These are phyloP conservation scores for Fusarium sp. DNA, from an alignment of 2,329 filamentous ascomycete genomes.

Conservation along the genomic window DNA sequence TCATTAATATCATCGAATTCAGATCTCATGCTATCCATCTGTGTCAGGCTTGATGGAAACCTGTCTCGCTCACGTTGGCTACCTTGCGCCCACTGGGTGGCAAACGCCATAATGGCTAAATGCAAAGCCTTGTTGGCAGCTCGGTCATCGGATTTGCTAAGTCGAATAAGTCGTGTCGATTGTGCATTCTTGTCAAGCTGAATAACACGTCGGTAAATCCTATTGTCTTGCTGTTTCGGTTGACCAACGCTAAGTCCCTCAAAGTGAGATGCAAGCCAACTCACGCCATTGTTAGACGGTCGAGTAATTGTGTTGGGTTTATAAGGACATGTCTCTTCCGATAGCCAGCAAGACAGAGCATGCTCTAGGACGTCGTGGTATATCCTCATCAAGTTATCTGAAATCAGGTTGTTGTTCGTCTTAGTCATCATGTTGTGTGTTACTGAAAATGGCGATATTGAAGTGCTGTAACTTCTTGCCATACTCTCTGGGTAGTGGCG, in stretches of 20 bases:
- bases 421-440: slow-evolving; percentile 46
- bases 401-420: slow-evolving; percentile 48
- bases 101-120: slow-evolving; percentile 65
- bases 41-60: slow-evolving; percentile 42
- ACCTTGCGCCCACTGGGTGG: slow-evolving; percentile 61
- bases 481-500: slow-evolving; percentile 47
- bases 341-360: slow-evolving; percentile 66
- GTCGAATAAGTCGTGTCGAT: slow-evolving; percentile 55
- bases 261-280: slow-evolving; percentile 48
- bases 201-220: slow-evolving; percentile 64
- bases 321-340: slow-evolving; percentile 67
- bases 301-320: slow-evolving; percentile 41
- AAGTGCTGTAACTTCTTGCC: slow-evolving; percentile 45
- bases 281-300: slow-evolving; percentile 47
- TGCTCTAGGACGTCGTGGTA: slow-evolving; percentile 69
- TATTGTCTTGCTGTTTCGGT: slow-evolving; percentile 54
- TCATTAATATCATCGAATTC: slow-evolving; percentile 49
- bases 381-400: slow-evolving; percentile 53
- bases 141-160: slow-evolving; percentile 59
- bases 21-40: slow-evolving; percentile 44
- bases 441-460: slow-evolving; percentile 48
- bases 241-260: slow-evolving; percentile 47
- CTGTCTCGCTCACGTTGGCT: slow-evolving; percentile 48
- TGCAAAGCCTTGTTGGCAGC: slow-evolving; percentile 62
- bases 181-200: slow-evolving; percentile 62